phyloP scores from a whole-genome alignment of 1,284 basidiomycete genomes.

The Phenoliferia sp. region DNA sequence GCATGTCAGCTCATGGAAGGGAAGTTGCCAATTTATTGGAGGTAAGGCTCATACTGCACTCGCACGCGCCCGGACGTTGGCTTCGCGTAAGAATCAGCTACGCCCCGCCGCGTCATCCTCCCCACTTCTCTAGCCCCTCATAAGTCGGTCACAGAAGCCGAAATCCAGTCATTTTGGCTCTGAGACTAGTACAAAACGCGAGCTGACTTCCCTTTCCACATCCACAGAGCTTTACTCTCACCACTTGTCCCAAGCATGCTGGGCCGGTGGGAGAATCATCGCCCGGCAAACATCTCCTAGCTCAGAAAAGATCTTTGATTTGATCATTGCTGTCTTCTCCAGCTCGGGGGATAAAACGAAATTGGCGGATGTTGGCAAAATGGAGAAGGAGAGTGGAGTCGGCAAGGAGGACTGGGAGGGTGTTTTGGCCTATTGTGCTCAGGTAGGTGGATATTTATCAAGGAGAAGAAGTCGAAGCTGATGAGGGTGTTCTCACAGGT shows the following conservation, averaged over 20 bases:
- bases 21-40: too few relatives aligned
- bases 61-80: too few relatives aligned
- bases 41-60: too few relatives aligned
- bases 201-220: not conserved
- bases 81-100: too few relatives aligned
- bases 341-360: not conserved
- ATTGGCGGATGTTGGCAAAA: slow-evolving; percentile 54
- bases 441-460: slow-evolving; percentile 48
- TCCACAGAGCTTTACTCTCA: slow-evolving; percentile 25
- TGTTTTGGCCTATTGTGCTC: slow-evolving; percentile 63
- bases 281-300: slow-evolving; percentile 67
- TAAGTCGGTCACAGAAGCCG: too few relatives aligned
- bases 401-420: slow-evolving; percentile 60
- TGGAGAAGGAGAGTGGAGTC: slow-evolving; percentile 54
- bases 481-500: slow-evolving; percentile 48
- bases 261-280: slow-evolving; percentile 75
- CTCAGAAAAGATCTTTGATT: slow-evolving; percentile 27
- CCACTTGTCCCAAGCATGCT: slow-evolving; percentile 39
- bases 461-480: not conserved
- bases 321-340: slow-evolving; percentile 27
- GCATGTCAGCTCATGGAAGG: too few relatives aligned
- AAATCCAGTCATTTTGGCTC: too few relatives aligned
- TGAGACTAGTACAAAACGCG: not conserved
- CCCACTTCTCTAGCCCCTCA: too few relatives aligned
- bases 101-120: too few relatives aligned